phyloP scores from a whole-genome alignment of 2,329 filamentous ascomycete genomes.

The Microdochium paspali region DNA sequence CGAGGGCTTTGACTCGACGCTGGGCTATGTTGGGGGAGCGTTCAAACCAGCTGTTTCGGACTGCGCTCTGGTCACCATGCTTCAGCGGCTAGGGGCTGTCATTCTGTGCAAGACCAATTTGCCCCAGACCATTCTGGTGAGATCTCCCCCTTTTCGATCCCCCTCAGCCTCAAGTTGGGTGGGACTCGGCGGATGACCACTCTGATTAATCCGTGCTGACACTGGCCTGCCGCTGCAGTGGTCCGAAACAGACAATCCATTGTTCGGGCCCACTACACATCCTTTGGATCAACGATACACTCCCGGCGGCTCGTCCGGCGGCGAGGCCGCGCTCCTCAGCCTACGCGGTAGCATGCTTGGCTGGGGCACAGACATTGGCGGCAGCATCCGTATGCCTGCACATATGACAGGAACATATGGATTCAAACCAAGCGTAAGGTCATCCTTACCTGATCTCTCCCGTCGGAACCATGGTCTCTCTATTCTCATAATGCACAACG shows the following conservation, averaged over 20 bases:
- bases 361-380: conserved; percentile 42
- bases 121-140: conserved; percentile 19
- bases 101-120: conserved; percentile 41
- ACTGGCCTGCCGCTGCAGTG: conserved; percentile 21
- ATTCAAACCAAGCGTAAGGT: conserved; percentile 31
- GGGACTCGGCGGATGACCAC: no score
- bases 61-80: conserved; percentile 36
- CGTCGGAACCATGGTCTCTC: no score
- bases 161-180: conserved; percentile 35
- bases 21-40: conserved; percentile 45
- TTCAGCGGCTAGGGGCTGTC: conserved; percentile 39
- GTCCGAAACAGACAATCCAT: conserved; percentile 43
- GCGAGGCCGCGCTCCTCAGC: conserved; percentile 14
- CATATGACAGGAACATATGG: conserved; percentile 37
- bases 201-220: no score
- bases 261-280: conserved; percentile 39
- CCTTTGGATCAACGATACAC: conserved; percentile 30
- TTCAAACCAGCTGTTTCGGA: conserved; percentile 38
- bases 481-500: no score
- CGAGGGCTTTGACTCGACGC: conserved; percentile 44
- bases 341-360: conserved; percentile 27
- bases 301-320: conserved; percentile 19
- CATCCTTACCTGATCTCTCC: neutral
- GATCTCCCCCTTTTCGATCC: conserved; percentile 22
- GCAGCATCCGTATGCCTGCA: conserved; percentile 37